phyloP scores from a whole-genome alignment of 2,329 filamentous ascomycete species.

The Fusarium mexicanum region DNA sequence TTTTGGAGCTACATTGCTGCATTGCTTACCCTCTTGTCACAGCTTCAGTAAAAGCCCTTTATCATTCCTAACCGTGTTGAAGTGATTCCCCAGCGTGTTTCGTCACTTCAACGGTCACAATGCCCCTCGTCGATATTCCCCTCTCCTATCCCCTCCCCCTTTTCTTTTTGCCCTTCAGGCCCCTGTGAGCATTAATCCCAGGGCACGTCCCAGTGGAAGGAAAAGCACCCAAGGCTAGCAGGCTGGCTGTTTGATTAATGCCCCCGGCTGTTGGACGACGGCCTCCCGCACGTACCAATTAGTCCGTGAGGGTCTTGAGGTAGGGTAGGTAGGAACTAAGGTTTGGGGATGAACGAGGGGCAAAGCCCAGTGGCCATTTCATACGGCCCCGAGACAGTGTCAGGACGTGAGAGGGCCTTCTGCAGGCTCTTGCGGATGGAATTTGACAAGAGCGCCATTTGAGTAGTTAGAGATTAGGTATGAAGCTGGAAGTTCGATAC shows the following conservation, averaged over 20 bases:
- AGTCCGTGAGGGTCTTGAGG: slow-evolving; percentile 23
- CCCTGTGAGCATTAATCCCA: slow-evolving; percentile 31
- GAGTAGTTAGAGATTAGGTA: slow-evolving; percentile 11
- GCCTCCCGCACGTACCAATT: slow-evolving; percentile 37
- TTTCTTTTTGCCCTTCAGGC: slow-evolving; percentile 19
- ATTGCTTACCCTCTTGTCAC: neutral
- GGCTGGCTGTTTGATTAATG: slow-evolving; percentile 40
- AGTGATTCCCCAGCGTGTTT: slow-evolving; percentile 22
- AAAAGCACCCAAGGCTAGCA: slow-evolving; percentile 38
- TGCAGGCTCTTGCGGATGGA: slow-evolving; percentile 9
- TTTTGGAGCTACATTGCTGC: slow-evolving; percentile 6
- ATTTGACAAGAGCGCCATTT: slow-evolving; percentile 25
- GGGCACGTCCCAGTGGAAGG: slow-evolving; percentile 36
- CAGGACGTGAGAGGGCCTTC: slow-evolving; percentile 23
- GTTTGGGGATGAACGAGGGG: slow-evolving; percentile 32
- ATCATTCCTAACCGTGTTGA: slow-evolving; percentile 2
- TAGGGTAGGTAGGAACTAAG: slow-evolving; percentile 20
- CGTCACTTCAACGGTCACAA: slow-evolving; percentile 19
- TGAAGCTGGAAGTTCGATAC: neutral
- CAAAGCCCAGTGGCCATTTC: slow-evolving; percentile 36
- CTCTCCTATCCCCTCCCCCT: slow-evolving; percentile 26
- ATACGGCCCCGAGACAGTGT: slow-evolving; percentile 38
- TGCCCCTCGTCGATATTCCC: slow-evolving; percentile 17
- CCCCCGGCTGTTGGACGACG: slow-evolving; percentile 39
- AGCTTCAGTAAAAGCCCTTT: neutral